A percentile compares a stretch with the other conserved stretches of the same genome.
Evolutionary conservation across 371 early-diverging fungal species (phyloP).

Genomic region (Mortierella sp.): DNA sequence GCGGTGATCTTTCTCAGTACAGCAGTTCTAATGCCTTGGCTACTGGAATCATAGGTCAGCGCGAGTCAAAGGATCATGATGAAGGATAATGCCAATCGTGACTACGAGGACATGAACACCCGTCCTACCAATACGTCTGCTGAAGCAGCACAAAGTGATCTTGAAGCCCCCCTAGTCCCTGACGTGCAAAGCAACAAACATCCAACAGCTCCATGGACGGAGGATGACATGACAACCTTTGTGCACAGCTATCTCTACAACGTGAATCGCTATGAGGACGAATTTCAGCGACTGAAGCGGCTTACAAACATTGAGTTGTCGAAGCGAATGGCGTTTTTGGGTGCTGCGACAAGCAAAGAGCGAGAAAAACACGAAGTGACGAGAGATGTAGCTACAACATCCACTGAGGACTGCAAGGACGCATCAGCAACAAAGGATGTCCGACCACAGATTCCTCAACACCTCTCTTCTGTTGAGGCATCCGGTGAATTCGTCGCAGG

Average conservation of each 20-base stretch:
- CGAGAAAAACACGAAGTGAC: conserved; percentile 5
- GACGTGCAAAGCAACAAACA: not conserved
- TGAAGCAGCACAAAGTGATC: not conserved
- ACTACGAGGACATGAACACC: not conserved
- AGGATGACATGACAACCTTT: conserved; percentile 28
- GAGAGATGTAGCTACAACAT: not conserved
- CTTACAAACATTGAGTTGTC: conserved; percentile 32
- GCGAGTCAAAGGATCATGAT: conserved; percentile 1
- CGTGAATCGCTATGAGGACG: conserved; percentile 50
- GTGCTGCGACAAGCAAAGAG: conserved; percentile 26
- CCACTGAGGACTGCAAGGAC: no score
- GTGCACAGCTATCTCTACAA: conserved; percentile 42
- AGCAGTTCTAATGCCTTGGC: not conserved
- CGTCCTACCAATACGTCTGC: not conserved
- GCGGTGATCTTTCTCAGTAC: no score
- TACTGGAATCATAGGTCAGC: conserved; percentile 4
- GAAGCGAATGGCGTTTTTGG: conserved; percentile 28
- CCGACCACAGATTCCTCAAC: no score
- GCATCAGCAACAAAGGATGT: no score
- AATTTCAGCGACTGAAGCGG: conserved; percentile 31
- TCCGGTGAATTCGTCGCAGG: not conserved
- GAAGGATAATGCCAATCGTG: not conserved
- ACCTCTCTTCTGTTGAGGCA: no score
- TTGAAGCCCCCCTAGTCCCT: not conserved
- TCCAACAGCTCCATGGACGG: conserved; percentile 8